Evolutionary conservation across 148 eudicot genomes (phyloP).

Genomic region (Rhododendron griersonianum): DNA sequence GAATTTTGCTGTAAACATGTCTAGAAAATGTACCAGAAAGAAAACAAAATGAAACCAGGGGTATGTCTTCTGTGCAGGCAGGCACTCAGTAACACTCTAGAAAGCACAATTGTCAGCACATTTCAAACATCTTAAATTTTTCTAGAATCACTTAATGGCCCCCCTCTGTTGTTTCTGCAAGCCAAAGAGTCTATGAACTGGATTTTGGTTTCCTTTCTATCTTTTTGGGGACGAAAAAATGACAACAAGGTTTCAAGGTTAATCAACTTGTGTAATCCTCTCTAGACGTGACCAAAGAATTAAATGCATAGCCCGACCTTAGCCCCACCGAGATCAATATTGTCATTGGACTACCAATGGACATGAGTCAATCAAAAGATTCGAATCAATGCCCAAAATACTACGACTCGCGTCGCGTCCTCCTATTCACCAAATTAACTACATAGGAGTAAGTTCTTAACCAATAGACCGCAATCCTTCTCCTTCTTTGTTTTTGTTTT

Average conservation of each 20-base stretch:
- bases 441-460: not conserved
- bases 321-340: no score
- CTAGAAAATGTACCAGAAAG: slow-evolving; percentile 4
- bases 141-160: not conserved
- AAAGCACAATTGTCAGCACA: not conserved
- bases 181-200: not conserved
- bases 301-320: no score
- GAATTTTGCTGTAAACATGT: slow-evolving; percentile 9
- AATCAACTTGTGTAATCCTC: no score
- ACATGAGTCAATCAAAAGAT: not conserved
- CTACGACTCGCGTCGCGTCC: not conserved
- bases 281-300: no score
- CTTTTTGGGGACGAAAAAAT: no score
- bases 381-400: not conserved
- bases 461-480: not conserved
- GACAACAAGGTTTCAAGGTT: no score
- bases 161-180: not conserved
- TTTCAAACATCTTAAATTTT: not conserved
- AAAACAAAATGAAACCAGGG: slow-evolving; percentile 1
- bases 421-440: not conserved
- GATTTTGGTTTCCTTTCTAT: not conserved
- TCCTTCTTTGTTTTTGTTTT: no score
- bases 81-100: not conserved
- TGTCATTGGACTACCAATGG: not conserved
- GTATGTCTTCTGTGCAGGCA: not conserved